Conservation (phyloP, 208 protist genomes). For the Leishmania tropica region DNA sequence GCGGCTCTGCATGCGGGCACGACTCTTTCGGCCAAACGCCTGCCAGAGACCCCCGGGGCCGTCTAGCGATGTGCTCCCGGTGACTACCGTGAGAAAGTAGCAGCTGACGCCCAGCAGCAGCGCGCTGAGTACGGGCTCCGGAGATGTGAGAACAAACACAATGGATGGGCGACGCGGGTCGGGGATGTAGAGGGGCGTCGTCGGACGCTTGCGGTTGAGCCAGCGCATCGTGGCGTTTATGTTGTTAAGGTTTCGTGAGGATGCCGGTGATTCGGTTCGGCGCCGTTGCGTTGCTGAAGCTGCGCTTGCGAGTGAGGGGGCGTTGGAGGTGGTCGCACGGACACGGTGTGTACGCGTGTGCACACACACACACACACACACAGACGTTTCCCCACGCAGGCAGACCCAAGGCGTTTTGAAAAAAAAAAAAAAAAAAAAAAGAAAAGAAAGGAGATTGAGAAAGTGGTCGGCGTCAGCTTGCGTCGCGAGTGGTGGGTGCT, state of each 20-base stretch:
- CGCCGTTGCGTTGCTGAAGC: neutral
- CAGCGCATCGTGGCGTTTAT: neutral
- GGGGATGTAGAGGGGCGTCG: slow-evolving; percentile 24
- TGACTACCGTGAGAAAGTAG: slow-evolving; percentile 9
- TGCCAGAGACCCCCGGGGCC: slow-evolving; percentile 22
- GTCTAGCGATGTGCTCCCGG: slow-evolving; percentile 11
- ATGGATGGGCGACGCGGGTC: slow-evolving; percentile 19
- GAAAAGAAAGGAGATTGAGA: neutral
- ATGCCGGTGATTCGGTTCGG: neutral
- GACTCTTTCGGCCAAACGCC: slow-evolving; percentile 26
- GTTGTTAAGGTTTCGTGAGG: neutral
- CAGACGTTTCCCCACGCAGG: no score
- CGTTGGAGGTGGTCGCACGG: neutral
- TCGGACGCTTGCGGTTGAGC: slow-evolving; percentile 4
- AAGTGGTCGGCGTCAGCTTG: neutral
- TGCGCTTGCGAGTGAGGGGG: neutral
- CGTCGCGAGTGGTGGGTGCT: neutral
- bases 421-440: neutral
- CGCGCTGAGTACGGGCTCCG: slow-evolving; percentile 13
- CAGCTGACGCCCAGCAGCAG: slow-evolving; percentile 5
- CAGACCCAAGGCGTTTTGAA: neutral
- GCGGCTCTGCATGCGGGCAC: slow-evolving; percentile 28
- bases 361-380: no score
- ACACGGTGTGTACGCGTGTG: no score
- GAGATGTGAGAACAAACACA: slow-evolving; percentile 19